These are phyloP conservation scores for Balamuthia mandrillaris DNA, from an alignment of 208 protist species.

Conservation along the genomic window DNA sequence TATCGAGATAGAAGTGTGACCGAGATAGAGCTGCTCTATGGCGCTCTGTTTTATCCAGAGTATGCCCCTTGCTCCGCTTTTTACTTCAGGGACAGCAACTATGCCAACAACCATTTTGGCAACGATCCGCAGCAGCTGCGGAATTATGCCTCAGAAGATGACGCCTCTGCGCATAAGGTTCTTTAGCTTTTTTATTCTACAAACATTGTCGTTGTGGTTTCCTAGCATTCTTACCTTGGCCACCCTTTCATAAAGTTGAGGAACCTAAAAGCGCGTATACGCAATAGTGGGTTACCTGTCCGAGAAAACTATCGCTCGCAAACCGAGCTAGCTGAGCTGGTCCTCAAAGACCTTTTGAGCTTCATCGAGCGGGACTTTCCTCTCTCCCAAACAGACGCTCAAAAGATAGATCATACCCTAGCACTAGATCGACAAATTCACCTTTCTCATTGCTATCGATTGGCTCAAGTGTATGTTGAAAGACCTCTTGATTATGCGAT, in stretches of 20 bases:
- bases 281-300: not conserved
- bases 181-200: too few relatives aligned
- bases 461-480: not conserved
- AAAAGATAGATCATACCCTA: not conserved
- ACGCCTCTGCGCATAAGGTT: too few relatives aligned
- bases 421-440: not conserved
- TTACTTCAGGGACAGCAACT: not conserved
- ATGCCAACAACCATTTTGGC: not conserved
- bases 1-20: slow-evolving; percentile 1
- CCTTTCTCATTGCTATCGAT: not conserved
- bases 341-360: not conserved
- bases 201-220: too few relatives aligned
- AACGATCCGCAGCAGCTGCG: not conserved
- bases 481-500: not conserved
- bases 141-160: not conserved
- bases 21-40: slow-evolving; percentile 24
- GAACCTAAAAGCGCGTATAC: slow-evolving; percentile 1
- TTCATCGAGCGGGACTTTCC: slow-evolving; percentile 16
- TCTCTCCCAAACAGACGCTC: not conserved
- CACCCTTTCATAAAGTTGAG: not conserved
- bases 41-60: slow-evolving; percentile 20
- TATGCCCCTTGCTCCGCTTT: not conserved
- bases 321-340: not conserved
- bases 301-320: not conserved
- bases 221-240: too few relatives aligned